These are phyloP conservation scores for Oryza rufipogon DNA, from an alignment of 176 grass and related monocot species.

Conservation along the genomic window DNA sequence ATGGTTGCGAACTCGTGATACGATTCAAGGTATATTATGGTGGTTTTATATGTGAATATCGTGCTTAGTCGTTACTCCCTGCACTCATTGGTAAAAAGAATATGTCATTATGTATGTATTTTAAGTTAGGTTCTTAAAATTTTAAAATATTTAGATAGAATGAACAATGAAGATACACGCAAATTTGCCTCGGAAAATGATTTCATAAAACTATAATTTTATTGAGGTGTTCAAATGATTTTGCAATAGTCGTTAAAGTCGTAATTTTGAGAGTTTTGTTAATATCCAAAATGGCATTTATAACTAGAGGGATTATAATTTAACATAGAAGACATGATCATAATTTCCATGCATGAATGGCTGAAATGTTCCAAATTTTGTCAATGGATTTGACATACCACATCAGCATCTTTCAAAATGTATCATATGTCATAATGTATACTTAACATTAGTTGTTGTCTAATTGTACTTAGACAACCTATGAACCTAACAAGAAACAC, in stretches of 20 bases:
- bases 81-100: no score
- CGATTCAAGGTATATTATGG: not conserved
- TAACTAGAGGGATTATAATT: not conserved
- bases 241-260: not conserved
- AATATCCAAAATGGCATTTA: not conserved
- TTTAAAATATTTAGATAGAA: no score
- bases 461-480: not conserved
- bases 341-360: not conserved
- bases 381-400: not conserved
- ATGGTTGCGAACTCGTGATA: not conserved
- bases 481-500: not conserved
- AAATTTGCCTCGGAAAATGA: not conserved
- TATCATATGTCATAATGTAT: not conserved
- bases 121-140: no score
- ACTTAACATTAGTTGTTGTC: not conserved
- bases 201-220: no score
- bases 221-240: no score
- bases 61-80: no score
- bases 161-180: not conserved
- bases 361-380: not conserved
- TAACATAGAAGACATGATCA: not conserved
- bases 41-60: not conserved
- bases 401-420: not conserved
- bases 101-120: no score
- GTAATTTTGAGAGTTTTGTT: not conserved